These are phyloP conservation scores for Escovopsis sp. DNA, from an alignment of 2,329 filamentous ascomycete genomes.

Conservation along the genomic window DNA sequence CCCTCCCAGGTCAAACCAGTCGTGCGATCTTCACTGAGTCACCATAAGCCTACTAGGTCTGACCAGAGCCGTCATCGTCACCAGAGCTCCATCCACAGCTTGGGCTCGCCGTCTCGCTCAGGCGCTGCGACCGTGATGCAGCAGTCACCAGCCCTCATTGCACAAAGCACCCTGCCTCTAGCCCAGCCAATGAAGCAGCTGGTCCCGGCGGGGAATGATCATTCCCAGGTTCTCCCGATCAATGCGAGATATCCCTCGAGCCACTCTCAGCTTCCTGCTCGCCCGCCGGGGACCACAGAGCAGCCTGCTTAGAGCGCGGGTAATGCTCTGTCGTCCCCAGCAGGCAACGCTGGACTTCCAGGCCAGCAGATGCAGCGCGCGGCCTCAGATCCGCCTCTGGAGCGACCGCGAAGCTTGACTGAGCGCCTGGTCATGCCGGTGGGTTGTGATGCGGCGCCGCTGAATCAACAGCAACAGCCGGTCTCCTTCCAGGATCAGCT, in stretches of 20 bases:
- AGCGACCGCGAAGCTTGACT: neutral
- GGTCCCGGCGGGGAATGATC: neutral
- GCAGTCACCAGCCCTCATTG: no score
- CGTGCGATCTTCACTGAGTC: no score
- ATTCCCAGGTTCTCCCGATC: neutral
- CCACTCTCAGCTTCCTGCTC: neutral
- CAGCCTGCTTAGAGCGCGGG: slow-evolving; percentile 9
- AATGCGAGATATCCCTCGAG: neutral
- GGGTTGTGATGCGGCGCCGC: neutral
- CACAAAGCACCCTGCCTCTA: neutral
- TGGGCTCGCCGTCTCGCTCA: no score
- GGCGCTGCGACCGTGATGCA: no score
- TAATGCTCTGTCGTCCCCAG: slow-evolving; percentile 1
- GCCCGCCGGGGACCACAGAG: slow-evolving; percentile 1
- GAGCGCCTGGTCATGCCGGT: neutral
- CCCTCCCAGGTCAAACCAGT: no score
- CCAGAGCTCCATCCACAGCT: no score
- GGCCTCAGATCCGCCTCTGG: neutral
- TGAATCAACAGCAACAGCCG: neutral
- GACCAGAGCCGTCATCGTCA: no score
- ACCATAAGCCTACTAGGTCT: no score
- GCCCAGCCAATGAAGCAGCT: neutral
- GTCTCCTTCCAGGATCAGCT: neutral
- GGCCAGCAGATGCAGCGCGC: slow-evolving; percentile 1
- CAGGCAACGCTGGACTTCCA: neutral